Base-by-base conservation (phyloP, 495 filamentous ascomycete species). In the Xylaria longipes region DNA sequence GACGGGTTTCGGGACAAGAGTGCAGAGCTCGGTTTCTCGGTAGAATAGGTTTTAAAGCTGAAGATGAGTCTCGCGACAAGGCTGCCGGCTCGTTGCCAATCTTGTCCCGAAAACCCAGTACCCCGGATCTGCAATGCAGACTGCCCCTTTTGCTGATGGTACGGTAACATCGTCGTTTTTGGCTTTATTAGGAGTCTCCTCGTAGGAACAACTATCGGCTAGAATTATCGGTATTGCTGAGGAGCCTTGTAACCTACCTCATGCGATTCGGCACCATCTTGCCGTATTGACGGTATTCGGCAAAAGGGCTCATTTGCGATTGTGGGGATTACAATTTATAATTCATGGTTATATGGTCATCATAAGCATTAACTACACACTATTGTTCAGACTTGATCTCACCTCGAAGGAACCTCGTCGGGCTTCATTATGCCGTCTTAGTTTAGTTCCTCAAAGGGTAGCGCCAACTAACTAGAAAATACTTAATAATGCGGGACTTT, bases 121-220 rank as follows among this genome's bases (percentile, higher is more conserved):
- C 60, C 65, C 65, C 65, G 35, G 65, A 67, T 67, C 35, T 39
- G 33, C 65, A 39, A 56, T 46, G 41, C 37, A 1, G 25, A 14
- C 9, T 48, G 7, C 63, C 45, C 45, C 41, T 48, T 37, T 37
- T 35, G 6, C 20, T 29, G 62, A 50, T 65, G 63, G 37, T 52
- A 65, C 29, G 46, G 45, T 66, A 37, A 39, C 46, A 66, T 67
- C 64, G 46, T 65, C 48, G n/a, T 54, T 17, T 52, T 22, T 52
- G 31, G 29, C 17, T 17, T n/a, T 1, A 37, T 60, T 3, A 11
- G 31, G 33, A 60, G 31, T 60, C 31, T 20, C 56, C 31, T 58
- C 29, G 9, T 11, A 54, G 50, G 50, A 54, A 27, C 56, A 0
- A 0, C 56, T 60, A 37, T 60, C 57, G 17, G 31, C 31, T 37